phyloP scores from a whole-genome alignment of 148 eudicot genomes.

The Arbutus unedo region DNA sequence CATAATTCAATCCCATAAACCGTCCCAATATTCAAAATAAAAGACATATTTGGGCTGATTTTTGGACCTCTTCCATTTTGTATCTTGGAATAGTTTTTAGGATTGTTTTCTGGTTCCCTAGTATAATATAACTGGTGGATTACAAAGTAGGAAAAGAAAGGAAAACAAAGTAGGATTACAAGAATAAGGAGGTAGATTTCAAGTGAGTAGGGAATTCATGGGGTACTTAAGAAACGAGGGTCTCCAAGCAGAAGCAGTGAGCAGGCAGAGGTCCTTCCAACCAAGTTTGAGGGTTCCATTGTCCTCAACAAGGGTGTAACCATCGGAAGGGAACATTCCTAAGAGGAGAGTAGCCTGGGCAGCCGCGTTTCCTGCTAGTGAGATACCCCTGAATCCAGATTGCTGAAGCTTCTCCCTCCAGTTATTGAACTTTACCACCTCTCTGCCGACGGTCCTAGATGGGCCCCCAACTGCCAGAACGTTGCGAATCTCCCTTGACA shows the following conservation, averaged over 20 bases:
- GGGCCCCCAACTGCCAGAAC: constrained; percentile 85
- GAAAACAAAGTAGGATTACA: neutral
- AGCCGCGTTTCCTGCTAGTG: constrained; percentile 88
- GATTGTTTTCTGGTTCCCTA: no score
- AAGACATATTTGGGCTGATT: no score
- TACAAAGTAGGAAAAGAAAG: no score
- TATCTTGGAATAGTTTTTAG: no score
- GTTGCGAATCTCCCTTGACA: constrained; percentile 79
- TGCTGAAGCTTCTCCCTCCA: constrained; percentile 93
- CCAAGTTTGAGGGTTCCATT: constrained; percentile 91
- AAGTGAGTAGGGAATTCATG: neutral
- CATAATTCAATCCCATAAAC: neutral
- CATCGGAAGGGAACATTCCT: constrained; percentile 95
- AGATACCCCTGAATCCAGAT: constrained; percentile 70
- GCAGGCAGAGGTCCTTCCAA: constrained; percentile 93
- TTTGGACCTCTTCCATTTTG: no score
- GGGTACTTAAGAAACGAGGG: constrained; percentile 30
- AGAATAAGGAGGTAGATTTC: neutral
- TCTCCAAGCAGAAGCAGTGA: constrained; percentile 96
- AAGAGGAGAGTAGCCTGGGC: constrained; percentile 89
- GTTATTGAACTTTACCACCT: constrained; percentile 57
- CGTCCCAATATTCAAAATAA: neutral
- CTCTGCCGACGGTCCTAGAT: constrained; percentile 48
- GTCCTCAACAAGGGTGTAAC: constrained; percentile 90
- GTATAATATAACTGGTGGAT: no score